phyloP scores from a whole-genome alignment of 169 alveolate species.

The Plasmodium gaboni region DNA sequence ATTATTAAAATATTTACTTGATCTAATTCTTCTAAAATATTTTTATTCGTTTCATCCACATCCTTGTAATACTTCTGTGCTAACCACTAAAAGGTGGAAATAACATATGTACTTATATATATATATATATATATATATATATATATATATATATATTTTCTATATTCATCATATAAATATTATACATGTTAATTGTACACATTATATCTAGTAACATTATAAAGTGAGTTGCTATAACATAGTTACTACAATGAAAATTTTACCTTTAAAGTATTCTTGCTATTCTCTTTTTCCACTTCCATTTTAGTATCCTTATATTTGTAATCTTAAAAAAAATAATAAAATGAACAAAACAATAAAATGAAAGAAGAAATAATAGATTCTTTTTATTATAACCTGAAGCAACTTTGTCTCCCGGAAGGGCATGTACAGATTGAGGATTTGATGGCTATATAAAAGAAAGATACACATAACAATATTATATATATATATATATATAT shows the following conservation, averaged over 20 bases:
- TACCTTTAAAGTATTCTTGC: constrained; percentile 63
- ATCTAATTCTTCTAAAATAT: constrained; percentile 72
- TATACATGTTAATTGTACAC: not conserved
- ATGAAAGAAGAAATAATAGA: constrained; percentile 6
- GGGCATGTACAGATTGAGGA: constrained; percentile 60
- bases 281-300: constrained; percentile 24
- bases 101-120: not conserved
- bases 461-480: not conserved
- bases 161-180: no score
- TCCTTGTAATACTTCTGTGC: constrained; percentile 67
- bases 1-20: constrained; percentile 24
- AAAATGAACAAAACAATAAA: not conserved
- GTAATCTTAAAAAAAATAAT: constrained; percentile 18
- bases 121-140: constrained; percentile 4
- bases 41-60: constrained; percentile 25
- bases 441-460: constrained; percentile 37
- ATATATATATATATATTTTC: not conserved
- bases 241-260: no score
- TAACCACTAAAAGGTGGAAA: constrained; percentile 28
- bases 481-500: not conserved
- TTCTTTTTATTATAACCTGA: constrained; percentile 20
- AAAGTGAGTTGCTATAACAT: no score
- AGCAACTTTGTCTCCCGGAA: constrained; percentile 60
- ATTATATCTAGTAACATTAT: not conserved
- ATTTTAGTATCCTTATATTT: constrained; percentile 29